Base-by-base conservation (phyloP, 2,329 filamentous ascomycete species). In the Grosmannia huntii region DNA sequence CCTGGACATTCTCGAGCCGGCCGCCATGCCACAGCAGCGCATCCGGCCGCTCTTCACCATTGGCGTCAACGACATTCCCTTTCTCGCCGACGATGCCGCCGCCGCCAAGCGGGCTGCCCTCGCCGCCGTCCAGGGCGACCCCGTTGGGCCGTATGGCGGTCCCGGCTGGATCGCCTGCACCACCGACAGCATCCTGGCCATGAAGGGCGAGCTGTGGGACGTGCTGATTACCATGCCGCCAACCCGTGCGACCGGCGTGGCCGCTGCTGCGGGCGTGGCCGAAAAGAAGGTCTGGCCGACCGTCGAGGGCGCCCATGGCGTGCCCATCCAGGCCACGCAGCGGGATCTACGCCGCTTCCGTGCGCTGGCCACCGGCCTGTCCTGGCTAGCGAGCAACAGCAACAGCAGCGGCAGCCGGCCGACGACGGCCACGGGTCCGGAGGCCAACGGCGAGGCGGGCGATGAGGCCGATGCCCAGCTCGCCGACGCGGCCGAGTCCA, bases 81-180 rank as follows among this genome's bases (percentile, higher is more conserved):
- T 86, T 59, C 78, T 97, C 5, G 77, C 84, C 64, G 76, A 83
- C 58, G 79, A 87, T 62, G 77, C 77, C n/a, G 73, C 76, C 27
- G 72, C 73, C 2, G 71, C 71, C 53, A 75, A 73, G 67, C 69
- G 66, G 5, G 62, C 67, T 44, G 53, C 60, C 41, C 62, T 46
- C 44, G 16, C 49, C 69, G 68, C 68, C 49, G 68, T 70, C 12
- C 66, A 50, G 49, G 53, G 71, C 19, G 70, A 72, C 25, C 11
- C 23, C 41, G 50, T 9, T 14, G 38, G 48, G 5, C 78, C 76
- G 27, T 77, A 82, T 49, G 68, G 72, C 27, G 77, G 77, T 36
- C 73, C 79, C 16, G 88, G 90, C 46, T 99, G 91, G 90, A 85
- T 96, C 60, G 94, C 92, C 14, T 96, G 91, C 70, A 96, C 92